Percentiles rank a stretch among this genome's conserved stretches.
These are phyloP conservation scores for Musa acuminata DNA, from an alignment of 176 grass and related monocot genomes.

Conservation along the genomic window DNA sequence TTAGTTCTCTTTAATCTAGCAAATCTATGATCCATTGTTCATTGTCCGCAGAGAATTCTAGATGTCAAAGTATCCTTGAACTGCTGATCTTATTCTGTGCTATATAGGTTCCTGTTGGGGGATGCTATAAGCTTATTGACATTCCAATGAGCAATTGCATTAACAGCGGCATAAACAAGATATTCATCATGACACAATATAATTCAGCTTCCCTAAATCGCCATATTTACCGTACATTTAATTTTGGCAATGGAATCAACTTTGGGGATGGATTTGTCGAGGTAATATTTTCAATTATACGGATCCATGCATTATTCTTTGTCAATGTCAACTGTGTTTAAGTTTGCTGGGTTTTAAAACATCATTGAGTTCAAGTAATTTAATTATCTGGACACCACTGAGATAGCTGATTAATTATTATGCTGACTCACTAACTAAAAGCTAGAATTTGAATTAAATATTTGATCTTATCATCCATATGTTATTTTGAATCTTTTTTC, in stretches of 20 bases:
- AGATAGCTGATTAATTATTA: no score
- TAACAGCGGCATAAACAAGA: slow-evolving; percentile 69
- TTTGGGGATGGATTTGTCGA: slow-evolving; percentile 63
- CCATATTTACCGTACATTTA: slow-evolving; percentile 49
- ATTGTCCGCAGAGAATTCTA: background rate
- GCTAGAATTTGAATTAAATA: background rate
- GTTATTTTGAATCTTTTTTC: background rate
- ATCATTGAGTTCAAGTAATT: no score
- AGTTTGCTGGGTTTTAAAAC: no score
- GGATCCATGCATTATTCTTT: no score
- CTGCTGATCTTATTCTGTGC: background rate
- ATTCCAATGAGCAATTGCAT: slow-evolving; percentile 82
- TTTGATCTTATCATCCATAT: background rate
- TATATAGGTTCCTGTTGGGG: slow-evolving; percentile 54
- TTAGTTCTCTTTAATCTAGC: background rate
- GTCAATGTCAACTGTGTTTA: no score
- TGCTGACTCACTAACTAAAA: background rate
- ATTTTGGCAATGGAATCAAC: slow-evolving; percentile 43
- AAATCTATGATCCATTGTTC: background rate
- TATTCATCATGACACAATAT: slow-evolving; percentile 76
- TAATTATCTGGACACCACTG: no score
- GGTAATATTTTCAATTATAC: slow-evolving; percentile 16
- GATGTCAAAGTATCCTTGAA: background rate
- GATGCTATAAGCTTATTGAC: slow-evolving; percentile 65
- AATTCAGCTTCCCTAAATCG: slow-evolving; percentile 66